A percentile compares a stretch with the other conserved stretches of the same genome.
phyloP scores from a whole-genome alignment of 2,329 filamentous ascomycete species.

The Fusarium chuoi region DNA sequence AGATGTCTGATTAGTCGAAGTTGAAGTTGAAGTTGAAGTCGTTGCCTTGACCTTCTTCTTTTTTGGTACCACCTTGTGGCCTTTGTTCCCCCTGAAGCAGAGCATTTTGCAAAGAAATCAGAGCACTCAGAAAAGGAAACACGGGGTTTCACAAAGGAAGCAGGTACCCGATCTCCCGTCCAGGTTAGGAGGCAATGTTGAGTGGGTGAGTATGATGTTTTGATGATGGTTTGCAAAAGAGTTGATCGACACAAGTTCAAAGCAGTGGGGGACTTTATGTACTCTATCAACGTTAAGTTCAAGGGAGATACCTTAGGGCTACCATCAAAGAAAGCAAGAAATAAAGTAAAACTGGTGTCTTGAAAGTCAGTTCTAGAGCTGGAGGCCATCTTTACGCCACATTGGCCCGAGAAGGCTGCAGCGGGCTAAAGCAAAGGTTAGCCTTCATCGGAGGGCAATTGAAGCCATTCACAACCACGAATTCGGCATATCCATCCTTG shows the following conservation, averaged over 20 bases:
- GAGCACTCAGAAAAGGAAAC: background rate
- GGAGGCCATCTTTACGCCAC: background rate
- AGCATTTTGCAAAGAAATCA: constrained; percentile 36
- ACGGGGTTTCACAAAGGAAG: background rate
- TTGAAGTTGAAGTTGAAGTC: background rate
- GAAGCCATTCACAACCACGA: background rate
- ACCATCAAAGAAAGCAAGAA: background rate
- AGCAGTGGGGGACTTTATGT: background rate
- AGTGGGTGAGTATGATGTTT: background rate
- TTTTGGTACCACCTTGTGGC: constrained; percentile 39
- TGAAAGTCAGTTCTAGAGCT: background rate
- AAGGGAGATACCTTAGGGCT: background rate
- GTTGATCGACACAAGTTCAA: background rate
- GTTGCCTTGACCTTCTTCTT: constrained; percentile 20
- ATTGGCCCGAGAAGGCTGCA: background rate
- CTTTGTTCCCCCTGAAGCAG: constrained; percentile 38
- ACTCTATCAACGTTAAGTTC: background rate
- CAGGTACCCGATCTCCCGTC: background rate
- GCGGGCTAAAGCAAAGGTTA: background rate
- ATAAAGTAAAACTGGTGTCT: background rate
- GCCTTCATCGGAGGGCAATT: background rate
- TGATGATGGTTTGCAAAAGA: background rate
- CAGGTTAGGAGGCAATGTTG: background rate
- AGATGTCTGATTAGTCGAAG: background rate
- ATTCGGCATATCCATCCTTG: background rate